Base-by-base conservation (phyloP, 2,329 filamentous ascomycete genomes). In the Aureobasidium sp. region DNA sequence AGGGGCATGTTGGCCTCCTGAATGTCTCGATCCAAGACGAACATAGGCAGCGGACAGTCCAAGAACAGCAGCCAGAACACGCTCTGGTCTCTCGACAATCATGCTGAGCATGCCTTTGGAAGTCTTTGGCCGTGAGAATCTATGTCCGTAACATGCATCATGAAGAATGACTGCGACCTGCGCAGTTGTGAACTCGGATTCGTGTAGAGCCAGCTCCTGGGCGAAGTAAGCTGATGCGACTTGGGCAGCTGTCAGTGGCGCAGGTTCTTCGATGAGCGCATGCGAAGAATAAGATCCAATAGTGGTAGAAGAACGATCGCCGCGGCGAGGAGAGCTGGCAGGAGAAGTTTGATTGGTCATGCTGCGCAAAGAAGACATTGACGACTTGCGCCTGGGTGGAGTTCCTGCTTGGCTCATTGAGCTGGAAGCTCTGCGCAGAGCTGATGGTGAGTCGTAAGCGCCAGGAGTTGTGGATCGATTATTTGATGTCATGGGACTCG, bases 121-220 rank as follows among this genome's bases (percentile, higher is more conserved):
- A 0, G 91, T 88, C 68, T 89, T 87, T 4, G 91, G 91, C 48
- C 94, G 83, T 12, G 92, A 90, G 74, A 86, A 99, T 24, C 91
- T 87, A 76, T 99, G 94, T 27, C 93, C 92, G 72, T 97, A 99
- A 75, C 93, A 96, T 59, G 89, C 87, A 76, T 99, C 94, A 69
- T 97, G 91, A 1, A 99, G 78, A 33, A 99, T 82, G 50, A 97
- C 91, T 5, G 95, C 76, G 0, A 91, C 91, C 64, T 91, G 79
- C 3, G 81, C 72, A 31, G 22, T 42, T 1, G 40, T 31, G 24
- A 44, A 40, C 7, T 71, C 66, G 12, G 68, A 68, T 11, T 68
- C 69, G 22, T 63, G 56, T 7, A 58, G 35, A 7, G 42, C 40
- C 40, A 63, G 40, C n/a, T 63, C 54, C 17, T 35, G 54, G 17